phyloP scores from a whole-genome alignment of 176 grass and related monocot species.

The Cymbopogon citratus region DNA sequence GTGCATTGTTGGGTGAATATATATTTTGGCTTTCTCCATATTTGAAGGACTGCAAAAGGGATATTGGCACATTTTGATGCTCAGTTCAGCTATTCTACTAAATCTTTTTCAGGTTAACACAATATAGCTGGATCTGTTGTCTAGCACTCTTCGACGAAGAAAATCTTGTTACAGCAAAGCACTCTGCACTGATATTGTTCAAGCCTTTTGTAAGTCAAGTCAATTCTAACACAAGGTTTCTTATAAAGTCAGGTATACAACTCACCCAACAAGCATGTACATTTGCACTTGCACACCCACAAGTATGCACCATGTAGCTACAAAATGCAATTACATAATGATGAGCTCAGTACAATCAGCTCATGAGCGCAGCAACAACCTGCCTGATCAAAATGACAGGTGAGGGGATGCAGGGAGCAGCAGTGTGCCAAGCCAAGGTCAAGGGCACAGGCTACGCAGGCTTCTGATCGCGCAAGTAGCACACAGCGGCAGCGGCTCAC shows the following conservation, averaged over 20 bases:
- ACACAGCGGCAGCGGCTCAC: constrained; percentile 31
- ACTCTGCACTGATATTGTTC: background rate
- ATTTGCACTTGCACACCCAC: background rate
- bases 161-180: background rate
- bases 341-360: background rate
- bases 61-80: background rate
- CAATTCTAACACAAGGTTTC: background rate
- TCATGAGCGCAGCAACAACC: background rate
- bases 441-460: constrained; percentile 59
- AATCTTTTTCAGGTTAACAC: background rate
- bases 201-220: background rate
- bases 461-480: constrained; percentile 76
- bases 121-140: too few species aligned
- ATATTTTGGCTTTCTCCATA: background rate
- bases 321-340: background rate
- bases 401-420: background rate
- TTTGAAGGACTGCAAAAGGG: background rate
- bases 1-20: background rate
- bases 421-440: constrained; percentile 2
- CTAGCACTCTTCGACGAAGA: too few species aligned
- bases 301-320: background rate
- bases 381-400: constrained; percentile 11
- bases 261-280: constrained; percentile 6
- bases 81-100: background rate
- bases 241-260: background rate